A percentile compares a stretch with the other conserved stretches of the same genome.
These are phyloP conservation scores for Penicillium digitatum DNA, from an alignment of 2,329 filamentous ascomycete species.

Conservation along the genomic window DNA sequence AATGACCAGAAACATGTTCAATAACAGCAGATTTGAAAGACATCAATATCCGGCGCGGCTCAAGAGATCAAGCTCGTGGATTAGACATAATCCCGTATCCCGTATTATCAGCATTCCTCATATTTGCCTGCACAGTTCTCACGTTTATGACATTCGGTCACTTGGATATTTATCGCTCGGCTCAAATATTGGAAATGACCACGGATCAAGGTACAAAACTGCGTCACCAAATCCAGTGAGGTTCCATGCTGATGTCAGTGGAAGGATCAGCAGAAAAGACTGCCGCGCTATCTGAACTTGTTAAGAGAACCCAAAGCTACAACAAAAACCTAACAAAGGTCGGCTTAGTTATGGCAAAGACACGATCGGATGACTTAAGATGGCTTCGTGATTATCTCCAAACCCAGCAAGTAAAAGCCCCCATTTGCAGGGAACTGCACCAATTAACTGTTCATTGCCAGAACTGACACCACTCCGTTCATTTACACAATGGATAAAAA, in stretches of 20 bases:
- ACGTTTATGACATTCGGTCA: background rate
- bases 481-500: constrained; percentile 19
- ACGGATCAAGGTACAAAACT: background rate
- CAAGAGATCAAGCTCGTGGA: background rate
- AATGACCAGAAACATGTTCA: background rate
- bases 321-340: background rate
- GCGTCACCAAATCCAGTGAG: background rate
- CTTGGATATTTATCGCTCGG: background rate
- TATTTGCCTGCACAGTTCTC: background rate
- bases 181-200: background rate
- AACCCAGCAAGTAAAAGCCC: background rate
- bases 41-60: background rate
- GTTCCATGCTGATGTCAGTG: background rate
- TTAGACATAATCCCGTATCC: background rate
- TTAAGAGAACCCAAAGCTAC: background rate
- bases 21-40: background rate
- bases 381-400: constrained; percentile 1
- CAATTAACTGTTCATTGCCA: background rate
- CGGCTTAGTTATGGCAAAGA: background rate
- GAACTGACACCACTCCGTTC: constrained; percentile 13
- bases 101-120: background rate
- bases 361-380: constrained; percentile 1
- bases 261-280: background rate
- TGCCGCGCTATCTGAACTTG: background rate
- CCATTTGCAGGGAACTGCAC: too few species aligned